A percentile compares a stretch with the other conserved stretches of the same genome.
Evolutionary conservation across 441 rosid genomes (phyloP).

Genomic region (Bruguiera hainesii): DNA sequence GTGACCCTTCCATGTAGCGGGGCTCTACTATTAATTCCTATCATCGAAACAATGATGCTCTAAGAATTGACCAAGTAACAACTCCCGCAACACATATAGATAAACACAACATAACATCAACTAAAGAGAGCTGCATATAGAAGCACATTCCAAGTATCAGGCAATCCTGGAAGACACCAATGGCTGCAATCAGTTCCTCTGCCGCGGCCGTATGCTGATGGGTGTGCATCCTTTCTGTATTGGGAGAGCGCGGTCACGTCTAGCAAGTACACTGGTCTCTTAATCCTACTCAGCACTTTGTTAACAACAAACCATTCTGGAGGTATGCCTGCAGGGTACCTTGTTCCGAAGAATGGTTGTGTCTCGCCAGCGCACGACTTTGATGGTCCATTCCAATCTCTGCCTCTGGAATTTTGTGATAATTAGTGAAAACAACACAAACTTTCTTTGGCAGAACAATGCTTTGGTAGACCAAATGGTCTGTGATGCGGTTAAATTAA

Average conservation of each 20-base stretch:
- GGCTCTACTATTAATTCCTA: not conserved
- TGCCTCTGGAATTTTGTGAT: slow-evolving; percentile 41
- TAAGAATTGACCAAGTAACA: not conserved
- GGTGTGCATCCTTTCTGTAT: slow-evolving; percentile 50
- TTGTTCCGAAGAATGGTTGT: slow-evolving; percentile 52
- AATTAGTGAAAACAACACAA: not conserved
- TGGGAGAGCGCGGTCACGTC: slow-evolving; percentile 45
- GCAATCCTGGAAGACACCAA: slow-evolving; percentile 61
- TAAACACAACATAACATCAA: slow-evolving; percentile 7
- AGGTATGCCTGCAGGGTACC: slow-evolving; percentile 72
- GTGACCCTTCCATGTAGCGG: too few relatives aligned
- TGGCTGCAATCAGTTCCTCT: slow-evolving; percentile 53
- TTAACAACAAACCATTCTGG: slow-evolving; percentile 54
- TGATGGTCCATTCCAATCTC: slow-evolving; percentile 53
- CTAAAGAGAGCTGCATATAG: slow-evolving; percentile 35
- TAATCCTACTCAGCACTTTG: slow-evolving; percentile 35
- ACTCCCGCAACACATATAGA: not conserved
- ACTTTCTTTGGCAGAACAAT: too few relatives aligned
- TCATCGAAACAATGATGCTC: slow-evolving; percentile 17
- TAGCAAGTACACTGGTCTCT: slow-evolving; percentile 36
- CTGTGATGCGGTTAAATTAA: too few relatives aligned
- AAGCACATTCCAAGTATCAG: slow-evolving; percentile 58
- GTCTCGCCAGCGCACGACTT: slow-evolving; percentile 57
- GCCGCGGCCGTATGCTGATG: slow-evolving; percentile 30
- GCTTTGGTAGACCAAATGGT: too few relatives aligned